phyloP scores from a whole-genome alignment of 1,284 basidiomycete species.

The Somion occarium region DNA sequence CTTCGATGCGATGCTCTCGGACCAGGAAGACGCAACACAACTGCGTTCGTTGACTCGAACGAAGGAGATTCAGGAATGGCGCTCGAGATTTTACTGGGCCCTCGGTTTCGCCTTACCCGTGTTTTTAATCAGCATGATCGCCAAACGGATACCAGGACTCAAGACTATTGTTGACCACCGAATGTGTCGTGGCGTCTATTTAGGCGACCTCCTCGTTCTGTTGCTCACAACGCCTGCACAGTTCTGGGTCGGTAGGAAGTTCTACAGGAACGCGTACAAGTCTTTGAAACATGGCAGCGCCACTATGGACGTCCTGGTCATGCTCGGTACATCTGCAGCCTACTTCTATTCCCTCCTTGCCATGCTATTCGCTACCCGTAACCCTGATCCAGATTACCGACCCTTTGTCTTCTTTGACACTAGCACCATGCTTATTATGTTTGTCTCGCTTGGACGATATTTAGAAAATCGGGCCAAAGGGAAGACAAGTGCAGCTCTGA shows the following conservation, averaged over 20 bases:
- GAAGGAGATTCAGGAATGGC: slow-evolving; percentile 92
- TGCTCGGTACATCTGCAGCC: slow-evolving; percentile 91
- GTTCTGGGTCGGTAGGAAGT: slow-evolving; percentile 85
- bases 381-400: slow-evolving; percentile 58
- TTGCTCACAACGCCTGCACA: slow-evolving; percentile 90
- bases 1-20: slow-evolving; percentile 86
- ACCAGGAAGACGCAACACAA: slow-evolving; percentile 83
- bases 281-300: slow-evolving; percentile 85
- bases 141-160: slow-evolving; percentile 67
- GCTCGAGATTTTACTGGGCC: slow-evolving; percentile 73
- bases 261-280: slow-evolving; percentile 90
- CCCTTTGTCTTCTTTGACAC: slow-evolving; percentile 98
- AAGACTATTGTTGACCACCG: slow-evolving; percentile 42
- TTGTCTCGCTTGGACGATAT: slow-evolving; percentile 93
- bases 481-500: slow-evolving; percentile 93
- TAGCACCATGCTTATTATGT: slow-evolving; percentile 97
- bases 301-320: slow-evolving; percentile 97
- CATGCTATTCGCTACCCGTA: slow-evolving; percentile 68
- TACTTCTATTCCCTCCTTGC: slow-evolving; percentile 84
- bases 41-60: slow-evolving; percentile 86
- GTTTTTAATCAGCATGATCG: slow-evolving; percentile 89
- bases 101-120: slow-evolving; percentile 86
- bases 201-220: slow-evolving; percentile 82
- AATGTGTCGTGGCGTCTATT: slow-evolving; percentile 65
- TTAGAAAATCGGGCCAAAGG: slow-evolving; percentile 97